Base-by-base conservation (phyloP, 164 flowering plant species). In the Liriodendron chinense region DNA sequence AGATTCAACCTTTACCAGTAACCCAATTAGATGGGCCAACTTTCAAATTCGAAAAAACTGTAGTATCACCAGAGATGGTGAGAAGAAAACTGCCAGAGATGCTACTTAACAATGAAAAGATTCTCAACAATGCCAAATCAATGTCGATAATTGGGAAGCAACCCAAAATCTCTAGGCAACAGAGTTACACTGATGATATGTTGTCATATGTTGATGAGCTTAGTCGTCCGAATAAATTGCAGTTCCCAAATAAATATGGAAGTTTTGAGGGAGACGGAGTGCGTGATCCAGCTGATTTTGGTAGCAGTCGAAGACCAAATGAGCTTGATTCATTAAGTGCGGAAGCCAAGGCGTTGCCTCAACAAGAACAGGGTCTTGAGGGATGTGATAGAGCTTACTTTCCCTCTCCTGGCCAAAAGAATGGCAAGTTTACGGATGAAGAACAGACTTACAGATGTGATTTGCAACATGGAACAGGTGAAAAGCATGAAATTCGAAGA, bases 271-370 rank as follows among this genome's bases (percentile, higher is more conserved):
- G 82, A 57, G 76, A 74, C 24, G 69, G 66, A 77, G 65, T 75
- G 64, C 71, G 67, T 68, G 82, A 85, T 81, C 80, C 82, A 72
- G 72, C 76, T 53, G 86, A 81, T 77, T 77, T 82, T 72, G 75
- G 79, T 49, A 65, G 73, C 16, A 53, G 18, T 12, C 13, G 59
- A 10, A 16, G 13, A 53, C 59, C 59, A 53, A 16, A 12, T 12
- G 59, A 53, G 13, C 59, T 53, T 53, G 59, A 53, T 12, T 53
- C 59, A 53, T 53, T 16, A 53, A 53, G 59, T 12, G 2, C 18
- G 20, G 59, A 16, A 53, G 59, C 59, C 59, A 53, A 82, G 75
- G 76, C 85, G 72, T 83, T 82, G 28, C 77, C 81, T 70, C 62
- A 76, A 57, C 78, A 78, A 65, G 84, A 88, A 75, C 80, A 83